Percentiles rank a stretch among this genome's conserved stretches.
Conservation (phyloP, 306 rosid species). For the Mimosa pudica region DNA sequence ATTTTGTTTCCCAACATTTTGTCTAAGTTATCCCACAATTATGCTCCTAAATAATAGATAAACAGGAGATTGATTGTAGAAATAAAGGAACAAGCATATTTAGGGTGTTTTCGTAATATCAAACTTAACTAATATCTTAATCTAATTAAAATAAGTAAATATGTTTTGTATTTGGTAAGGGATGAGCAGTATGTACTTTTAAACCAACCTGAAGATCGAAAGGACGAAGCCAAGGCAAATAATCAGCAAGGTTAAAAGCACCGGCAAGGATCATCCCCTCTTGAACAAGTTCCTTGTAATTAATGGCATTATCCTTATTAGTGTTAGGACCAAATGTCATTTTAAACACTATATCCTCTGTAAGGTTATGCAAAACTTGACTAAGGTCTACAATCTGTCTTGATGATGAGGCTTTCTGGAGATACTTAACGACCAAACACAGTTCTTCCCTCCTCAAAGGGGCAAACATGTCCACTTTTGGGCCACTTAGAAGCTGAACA, state of each 20-base stretch:
- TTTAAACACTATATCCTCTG: background rate
- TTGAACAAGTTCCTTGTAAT: conserved; percentile 20
- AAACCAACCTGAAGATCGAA: conserved; percentile 37
- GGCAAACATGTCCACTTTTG: conserved; percentile 19
- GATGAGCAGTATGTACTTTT: background rate
- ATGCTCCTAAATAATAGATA: no score
- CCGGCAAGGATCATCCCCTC: conserved; percentile 1
- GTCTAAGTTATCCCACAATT: no score
- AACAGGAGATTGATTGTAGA: no score
- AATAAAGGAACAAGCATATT: no score
- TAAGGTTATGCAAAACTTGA: conserved; percentile 3
- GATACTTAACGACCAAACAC: background rate
- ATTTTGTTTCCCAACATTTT: no score
- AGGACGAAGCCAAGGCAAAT: conserved; percentile 17
- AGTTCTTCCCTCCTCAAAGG: conserved; percentile 15
- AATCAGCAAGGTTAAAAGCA: conserved; percentile 35
- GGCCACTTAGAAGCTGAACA: conserved; percentile 14
- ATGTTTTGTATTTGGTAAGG: no score
- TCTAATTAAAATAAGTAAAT: no score
- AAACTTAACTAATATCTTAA: no score
- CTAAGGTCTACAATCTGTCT: conserved; percentile 26
- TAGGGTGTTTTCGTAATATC: no score
- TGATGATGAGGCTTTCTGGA: background rate
- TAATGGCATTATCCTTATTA: background rate
- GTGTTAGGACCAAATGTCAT: background rate